Conservation (phyloP, 139 green algal genomes). For the Zygnema cylindricum region DNA sequence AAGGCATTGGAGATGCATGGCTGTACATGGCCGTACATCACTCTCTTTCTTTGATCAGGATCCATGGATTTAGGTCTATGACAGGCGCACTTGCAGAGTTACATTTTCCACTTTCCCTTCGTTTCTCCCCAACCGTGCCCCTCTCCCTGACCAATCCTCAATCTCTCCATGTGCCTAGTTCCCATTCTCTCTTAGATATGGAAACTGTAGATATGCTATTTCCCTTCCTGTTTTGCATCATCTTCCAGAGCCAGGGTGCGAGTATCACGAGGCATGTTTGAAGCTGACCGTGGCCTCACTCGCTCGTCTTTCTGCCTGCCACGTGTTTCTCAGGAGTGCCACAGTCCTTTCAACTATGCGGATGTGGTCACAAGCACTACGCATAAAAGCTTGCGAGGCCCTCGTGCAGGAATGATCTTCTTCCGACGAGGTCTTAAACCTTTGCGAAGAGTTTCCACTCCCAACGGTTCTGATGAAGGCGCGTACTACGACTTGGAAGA, state of each 20-base stretch:
- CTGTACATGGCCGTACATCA: too few species aligned
- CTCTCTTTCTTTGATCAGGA: too few species aligned
- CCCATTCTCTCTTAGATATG: too few species aligned
- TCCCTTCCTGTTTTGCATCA: too few species aligned
- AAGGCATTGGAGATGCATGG: too few species aligned
- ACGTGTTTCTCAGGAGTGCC: neutral
- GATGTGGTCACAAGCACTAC: constrained; percentile 89
- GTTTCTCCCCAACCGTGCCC: neutral
- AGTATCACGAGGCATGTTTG: neutral
- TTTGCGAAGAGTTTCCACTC: neutral
- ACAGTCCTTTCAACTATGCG: constrained; percentile 81
- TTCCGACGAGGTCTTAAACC: constrained; percentile 66
- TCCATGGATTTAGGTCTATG: too few species aligned
- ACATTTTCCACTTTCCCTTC: neutral
- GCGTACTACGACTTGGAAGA: constrained; percentile 77
- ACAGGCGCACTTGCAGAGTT: too few species aligned
- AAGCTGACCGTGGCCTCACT: neutral
- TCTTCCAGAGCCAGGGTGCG: neutral
- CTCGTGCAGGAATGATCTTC: constrained; percentile 85
- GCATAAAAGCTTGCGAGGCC: constrained; percentile 86
- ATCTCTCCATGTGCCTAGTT: neutral
- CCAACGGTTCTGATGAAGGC: neutral
- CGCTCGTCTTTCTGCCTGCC: neutral
- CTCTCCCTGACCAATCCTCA: neutral
- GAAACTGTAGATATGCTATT: too few species aligned